Conservation (phyloP, 148 eudicot genomes). For the Camellia japonica region DNA sequence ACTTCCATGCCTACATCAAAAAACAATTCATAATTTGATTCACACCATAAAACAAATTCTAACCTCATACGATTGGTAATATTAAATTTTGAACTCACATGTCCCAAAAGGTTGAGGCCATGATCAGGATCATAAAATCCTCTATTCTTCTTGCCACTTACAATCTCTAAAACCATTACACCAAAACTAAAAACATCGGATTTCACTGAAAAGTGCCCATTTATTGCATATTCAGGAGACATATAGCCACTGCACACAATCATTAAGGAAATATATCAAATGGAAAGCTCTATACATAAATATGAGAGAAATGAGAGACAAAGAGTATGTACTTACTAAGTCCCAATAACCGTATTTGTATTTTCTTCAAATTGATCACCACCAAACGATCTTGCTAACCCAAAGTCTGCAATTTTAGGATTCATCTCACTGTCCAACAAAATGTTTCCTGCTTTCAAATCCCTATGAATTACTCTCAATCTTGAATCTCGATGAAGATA, state of each 20-base stretch:
- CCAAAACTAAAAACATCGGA: conserved; percentile 23
- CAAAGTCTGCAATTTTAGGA: conserved; percentile 30
- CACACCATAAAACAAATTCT: background rate
- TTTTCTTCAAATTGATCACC: conserved; percentile 19
- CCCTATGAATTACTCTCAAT: conserved; percentile 25
- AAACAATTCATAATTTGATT: background rate
- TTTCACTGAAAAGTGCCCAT: conserved; percentile 18
- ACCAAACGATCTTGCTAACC: conserved; percentile 21
- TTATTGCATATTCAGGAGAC: conserved; percentile 20
- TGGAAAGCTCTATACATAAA: background rate
- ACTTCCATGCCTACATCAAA: conserved; percentile 1
- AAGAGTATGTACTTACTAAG: conserved; percentile 15
- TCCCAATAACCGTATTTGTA: conserved; percentile 22
- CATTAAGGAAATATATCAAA: background rate
- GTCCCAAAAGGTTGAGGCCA: conserved; percentile 7
- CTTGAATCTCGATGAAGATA: conserved; percentile 31
- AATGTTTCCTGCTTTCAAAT: conserved; percentile 27
- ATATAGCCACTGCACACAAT: conserved; percentile 21
- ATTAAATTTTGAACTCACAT: conserved; percentile 11
- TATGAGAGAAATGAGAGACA: background rate
- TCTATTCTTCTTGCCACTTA: conserved; percentile 16
- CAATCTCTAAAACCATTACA: conserved; percentile 13
- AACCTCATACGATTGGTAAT: background rate
- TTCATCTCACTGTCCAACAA: conserved; percentile 20
- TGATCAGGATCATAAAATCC: conserved; percentile 7